Evolutionary conservation across 2,329 filamentous ascomycete genomes (phyloP), one percentile per base, ranked within the genome.

Genomic region (Penicillium sp.): DNA sequence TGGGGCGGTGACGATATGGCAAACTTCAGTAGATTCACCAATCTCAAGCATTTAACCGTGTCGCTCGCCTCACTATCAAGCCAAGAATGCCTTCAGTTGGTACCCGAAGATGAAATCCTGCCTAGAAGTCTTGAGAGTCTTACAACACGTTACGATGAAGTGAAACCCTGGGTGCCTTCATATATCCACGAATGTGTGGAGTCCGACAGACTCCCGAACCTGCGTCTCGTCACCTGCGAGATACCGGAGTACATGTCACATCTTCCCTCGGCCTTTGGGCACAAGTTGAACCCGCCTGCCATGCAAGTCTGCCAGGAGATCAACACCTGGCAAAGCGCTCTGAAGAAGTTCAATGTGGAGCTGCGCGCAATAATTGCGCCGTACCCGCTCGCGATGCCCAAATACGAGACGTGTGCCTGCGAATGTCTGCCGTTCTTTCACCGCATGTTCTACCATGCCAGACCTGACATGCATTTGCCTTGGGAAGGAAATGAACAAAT

Each of bases 371-470:
- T 27, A 7, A 31, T 18, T 1, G 37, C 50, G 28, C 36, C 46
- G 18, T 52, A 38, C 34, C 50, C 50, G 27, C 10, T 25, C 19
- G 16, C 18, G 9, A 9, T 46, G 25, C 41, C 50, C 7, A 27
- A 31, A 27, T 52, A 50, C 35, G 13, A 46, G 7, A 10, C 30
- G 10, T 52, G 50, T 33, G 29, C 50, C 3, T 52, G 50, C 22
- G 50, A 52, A 41, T 18, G 31, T n/a, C 35, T 52, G 30, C 9
- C 40, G 3, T 45, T 28, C 18, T 52, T 50, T 19, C 50, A 52
- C 25, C 41, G 50, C n/a, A 44, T 49, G 38, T 31, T 14, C 34
- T 38, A 10, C 14, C 49, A 52, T 27, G 16, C 31, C n/a, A n/a
- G n/a, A n/a, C n/a, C n/a, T 16, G 19, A 12, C 8, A n/a, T 43